phyloP scores from a whole-genome alignment of 2,329 filamentous ascomycete genomes.

The Nemania abortiva region DNA sequence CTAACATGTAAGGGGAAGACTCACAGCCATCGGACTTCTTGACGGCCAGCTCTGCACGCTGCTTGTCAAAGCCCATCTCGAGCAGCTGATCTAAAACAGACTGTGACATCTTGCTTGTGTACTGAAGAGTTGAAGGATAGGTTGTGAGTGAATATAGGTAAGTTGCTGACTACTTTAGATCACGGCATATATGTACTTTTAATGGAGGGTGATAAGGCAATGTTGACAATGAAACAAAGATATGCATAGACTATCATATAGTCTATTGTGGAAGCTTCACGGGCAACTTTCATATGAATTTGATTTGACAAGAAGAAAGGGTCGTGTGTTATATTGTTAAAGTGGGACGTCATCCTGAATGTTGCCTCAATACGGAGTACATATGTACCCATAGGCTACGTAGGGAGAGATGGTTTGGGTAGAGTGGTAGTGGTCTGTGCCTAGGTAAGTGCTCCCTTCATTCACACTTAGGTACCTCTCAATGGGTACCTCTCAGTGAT shows the following conservation, averaged over 20 bases:
- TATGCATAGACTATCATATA: constrained; percentile 14
- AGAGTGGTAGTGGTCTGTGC: constrained; percentile 27
- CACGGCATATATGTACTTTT: neutral
- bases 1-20: constrained; percentile 47
- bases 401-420: too few relatives aligned
- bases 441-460: neutral
- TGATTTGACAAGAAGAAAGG: neutral
- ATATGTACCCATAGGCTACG: neutral
- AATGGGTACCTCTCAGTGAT: neutral
- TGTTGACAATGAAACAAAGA: neutral
- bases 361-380: constrained; percentile 37
- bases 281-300: neutral
- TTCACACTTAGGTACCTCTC: too few relatives aligned
- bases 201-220: neutral
- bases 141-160: too few relatives aligned
- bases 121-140: constrained; percentile 24
- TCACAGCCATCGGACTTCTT: constrained; percentile 84
- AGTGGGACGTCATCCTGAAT: constrained; percentile 45
- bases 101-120: constrained; percentile 61
- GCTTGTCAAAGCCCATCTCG: constrained; percentile 85
- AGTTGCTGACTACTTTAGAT: neutral
- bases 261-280: constrained; percentile 13
- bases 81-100: constrained; percentile 72
- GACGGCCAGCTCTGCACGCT: constrained; percentile 84
- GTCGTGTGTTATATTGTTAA: neutral